Evolutionary conservation across 345 rosid genomes (phyloP).

Genomic region (Bretschneidera sinensis): DNA sequence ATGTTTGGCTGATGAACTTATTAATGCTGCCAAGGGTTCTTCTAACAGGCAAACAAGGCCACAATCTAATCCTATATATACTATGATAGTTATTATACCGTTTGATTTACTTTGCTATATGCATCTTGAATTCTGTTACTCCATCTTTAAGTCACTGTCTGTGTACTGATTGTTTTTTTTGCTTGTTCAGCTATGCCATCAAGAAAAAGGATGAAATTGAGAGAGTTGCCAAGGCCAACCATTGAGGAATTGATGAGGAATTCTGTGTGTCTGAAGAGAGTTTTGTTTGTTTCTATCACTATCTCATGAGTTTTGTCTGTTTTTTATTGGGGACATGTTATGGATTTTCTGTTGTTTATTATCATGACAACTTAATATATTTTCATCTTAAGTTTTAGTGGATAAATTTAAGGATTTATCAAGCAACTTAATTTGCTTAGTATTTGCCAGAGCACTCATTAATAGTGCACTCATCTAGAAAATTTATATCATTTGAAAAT

Average conservation of each 20-base stretch:
- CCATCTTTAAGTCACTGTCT: too few relatives aligned
- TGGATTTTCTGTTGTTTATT: too few relatives aligned
- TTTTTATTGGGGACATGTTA: not conserved
- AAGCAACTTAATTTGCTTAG: too few relatives aligned
- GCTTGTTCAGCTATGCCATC: slow-evolving; percentile 68
- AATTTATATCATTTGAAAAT: too few relatives aligned
- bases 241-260: slow-evolving; percentile 35
- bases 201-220: slow-evolving; percentile 98
- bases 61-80: too few relatives aligned
- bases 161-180: too few relatives aligned
- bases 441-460: too few relatives aligned
- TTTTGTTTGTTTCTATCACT: too few relatives aligned
- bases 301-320: not conserved
- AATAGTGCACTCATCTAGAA: too few relatives aligned
- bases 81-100: not conserved
- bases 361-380: too few relatives aligned
- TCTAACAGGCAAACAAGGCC: slow-evolving; percentile 66
- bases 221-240: slow-evolving; percentile 98
- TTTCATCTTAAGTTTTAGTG: not conserved
- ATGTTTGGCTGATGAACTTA: slow-evolving; percentile 95
- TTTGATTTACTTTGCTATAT: too few relatives aligned
- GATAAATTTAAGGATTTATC: not conserved
- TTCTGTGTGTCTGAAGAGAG: slow-evolving; percentile 4
- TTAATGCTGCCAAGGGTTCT: slow-evolving; percentile 96
- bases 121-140: too few relatives aligned